A percentile compares a stretch with the other conserved stretches of the same genome.
These are phyloP conservation scores for Citrullus mucosospermus DNA, from an alignment of 306 rosid species.

Conservation along the genomic window DNA sequence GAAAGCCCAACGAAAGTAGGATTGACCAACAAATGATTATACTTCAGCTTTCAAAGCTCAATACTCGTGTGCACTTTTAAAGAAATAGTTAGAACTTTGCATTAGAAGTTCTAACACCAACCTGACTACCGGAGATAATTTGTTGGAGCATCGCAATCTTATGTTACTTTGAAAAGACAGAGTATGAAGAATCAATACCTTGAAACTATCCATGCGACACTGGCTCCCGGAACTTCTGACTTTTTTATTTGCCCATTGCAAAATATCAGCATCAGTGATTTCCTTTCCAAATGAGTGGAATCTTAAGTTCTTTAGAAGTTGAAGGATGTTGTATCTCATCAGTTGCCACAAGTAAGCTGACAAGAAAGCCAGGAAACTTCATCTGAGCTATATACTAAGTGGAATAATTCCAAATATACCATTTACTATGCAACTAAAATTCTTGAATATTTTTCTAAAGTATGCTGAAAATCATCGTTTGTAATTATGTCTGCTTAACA, in stretches of 20 bases:
- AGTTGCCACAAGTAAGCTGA: constrained; percentile 96
- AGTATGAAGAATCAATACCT: constrained; percentile 29
- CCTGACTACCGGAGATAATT: neutral
- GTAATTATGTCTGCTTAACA: neutral
- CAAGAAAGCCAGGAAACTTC: constrained; percentile 9
- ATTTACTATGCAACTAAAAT: neutral
- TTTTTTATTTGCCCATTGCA: constrained; percentile 85
- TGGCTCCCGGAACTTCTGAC: constrained; percentile 66
- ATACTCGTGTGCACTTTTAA: neutral
- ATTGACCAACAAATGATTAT: neutral
- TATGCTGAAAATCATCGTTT: neutral
- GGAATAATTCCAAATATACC: neutral
- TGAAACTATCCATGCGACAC: constrained; percentile 65
- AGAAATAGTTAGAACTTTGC: neutral
- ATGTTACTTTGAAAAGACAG: neutral
- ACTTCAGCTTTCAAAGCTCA: neutral
- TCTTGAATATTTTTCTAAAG: neutral
- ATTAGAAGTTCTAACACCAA: neutral
- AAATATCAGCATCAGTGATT: constrained; percentile 76
- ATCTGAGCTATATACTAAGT: neutral
- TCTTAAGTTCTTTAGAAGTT: constrained; percentile 86
- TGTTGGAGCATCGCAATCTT: neutral
- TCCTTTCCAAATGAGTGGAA: constrained; percentile 86
- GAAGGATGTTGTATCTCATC: constrained; percentile 84
- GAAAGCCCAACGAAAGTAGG: neutral